Percentiles rank a stretch among this genome's conserved stretches.
These are phyloP conservation scores for Rhizomucor pusillus DNA, from an alignment of 371 early-diverging fungal genomes.

Conservation along the genomic window DNA sequence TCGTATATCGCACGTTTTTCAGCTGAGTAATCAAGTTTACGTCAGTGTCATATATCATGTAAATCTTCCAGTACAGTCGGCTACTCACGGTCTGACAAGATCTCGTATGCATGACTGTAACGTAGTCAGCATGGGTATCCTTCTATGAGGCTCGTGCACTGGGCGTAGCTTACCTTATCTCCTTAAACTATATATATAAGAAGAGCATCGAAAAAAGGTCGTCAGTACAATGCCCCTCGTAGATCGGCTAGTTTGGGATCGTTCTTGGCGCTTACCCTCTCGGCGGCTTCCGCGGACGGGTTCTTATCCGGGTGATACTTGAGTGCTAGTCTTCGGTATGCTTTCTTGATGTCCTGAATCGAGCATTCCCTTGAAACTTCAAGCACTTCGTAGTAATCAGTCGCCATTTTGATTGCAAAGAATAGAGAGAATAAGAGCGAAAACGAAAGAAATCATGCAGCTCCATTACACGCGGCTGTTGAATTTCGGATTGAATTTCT, in stretches of 20 bases:
- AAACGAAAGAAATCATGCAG: conserved; percentile 2
- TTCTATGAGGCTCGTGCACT: not conserved
- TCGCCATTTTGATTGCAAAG: not conserved
- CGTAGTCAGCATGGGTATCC: not conserved
- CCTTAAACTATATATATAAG: conserved; percentile 47
- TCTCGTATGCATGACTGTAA: conserved; percentile 49
- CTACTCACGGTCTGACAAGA: conserved; percentile 45
- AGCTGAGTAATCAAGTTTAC: conserved; percentile 17
- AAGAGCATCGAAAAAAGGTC: too few relatives aligned
- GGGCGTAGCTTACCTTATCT: conserved; percentile 31
- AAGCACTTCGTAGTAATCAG: conserved; percentile 27
- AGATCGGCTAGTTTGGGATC: not conserved
- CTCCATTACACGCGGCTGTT: too few relatives aligned
- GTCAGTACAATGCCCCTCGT: too few relatives aligned
- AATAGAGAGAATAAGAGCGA: not conserved
- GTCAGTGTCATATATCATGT: not conserved
- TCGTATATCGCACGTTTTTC: conserved; percentile 40
- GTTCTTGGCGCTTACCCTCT: conserved; percentile 24
- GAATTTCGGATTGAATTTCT: too few relatives aligned
- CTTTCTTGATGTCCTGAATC: conserved; percentile 68
- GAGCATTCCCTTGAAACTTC: conserved; percentile 19
- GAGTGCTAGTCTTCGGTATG: conserved; percentile 82
- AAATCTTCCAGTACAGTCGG: not conserved
- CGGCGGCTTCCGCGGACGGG: conserved; percentile 36
- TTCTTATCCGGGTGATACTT: conserved; percentile 81